Base-by-base conservation (phyloP, 2,329 filamentous ascomycete species). In the Fusarium verrucosum region DNA sequence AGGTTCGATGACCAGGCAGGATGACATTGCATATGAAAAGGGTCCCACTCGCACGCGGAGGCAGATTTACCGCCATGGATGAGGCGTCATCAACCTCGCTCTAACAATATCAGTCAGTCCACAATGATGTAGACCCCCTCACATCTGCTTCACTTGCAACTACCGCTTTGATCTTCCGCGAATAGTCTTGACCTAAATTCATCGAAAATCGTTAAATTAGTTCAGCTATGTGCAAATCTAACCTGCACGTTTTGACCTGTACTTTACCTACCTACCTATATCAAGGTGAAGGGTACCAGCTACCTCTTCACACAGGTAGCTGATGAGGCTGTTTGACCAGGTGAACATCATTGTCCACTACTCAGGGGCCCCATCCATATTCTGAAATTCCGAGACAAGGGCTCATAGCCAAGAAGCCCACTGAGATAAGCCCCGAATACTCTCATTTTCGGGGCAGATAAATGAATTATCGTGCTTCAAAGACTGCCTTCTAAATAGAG, bases 21-120 rank as follows among this genome's bases (percentile, higher is more conserved):
- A 52, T 65, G 44, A 42, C 63, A 47, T 55, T 63, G 60, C 63
- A 63, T 56, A 49, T 35, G 26, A 19, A 38, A 45, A 70, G 64
- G n/a, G n/a, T 66, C 55, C 58, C 68, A 66, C 61, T 30, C 23
- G 16, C 44, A 43, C 46, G 42, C 58, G 49, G 55, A 56, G 38
- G 65, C 54, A 50, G 25, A 51, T 58, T 62, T 68, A 46, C 58
- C 63, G 52, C 53, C 59, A 62, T 63, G 50, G 55, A 50, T 53
- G 69, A 65, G 63, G 70, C 57, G 69, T 70, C 69, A 68, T 70
- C 58, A 52, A 60, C 35, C 49, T 72, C 69, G 63, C 63, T 68
- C 68, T 57, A 56, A 55, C 57, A 49, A 55, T 41, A 70, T 72
- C 70, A 70, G 70, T 72, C 69, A 72, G 70, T 66, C 70, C 70